Percentiles rank a stretch among this genome's conserved stretches.
These are phyloP conservation scores for Paraconiothyrium brasiliense DNA, from an alignment of 2,329 filamentous ascomycete species.

Conservation along the genomic window DNA sequence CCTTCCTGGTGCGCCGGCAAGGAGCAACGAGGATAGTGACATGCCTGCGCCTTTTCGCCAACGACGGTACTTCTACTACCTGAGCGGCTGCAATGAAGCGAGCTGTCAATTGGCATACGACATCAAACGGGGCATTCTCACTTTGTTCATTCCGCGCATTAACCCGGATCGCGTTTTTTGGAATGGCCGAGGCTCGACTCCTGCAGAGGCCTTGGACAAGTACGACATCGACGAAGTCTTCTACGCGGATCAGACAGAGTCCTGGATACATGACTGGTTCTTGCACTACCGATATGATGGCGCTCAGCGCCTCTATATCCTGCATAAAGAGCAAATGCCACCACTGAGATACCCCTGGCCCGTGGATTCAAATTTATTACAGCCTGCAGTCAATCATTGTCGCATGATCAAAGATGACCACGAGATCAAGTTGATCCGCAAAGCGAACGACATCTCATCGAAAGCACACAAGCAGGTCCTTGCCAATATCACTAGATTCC, in stretches of 20 bases:
- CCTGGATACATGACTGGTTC: slow-evolving; percentile 44
- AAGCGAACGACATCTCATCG: slow-evolving; percentile 82
- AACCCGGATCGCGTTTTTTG: slow-evolving; percentile 70
- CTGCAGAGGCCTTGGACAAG: slow-evolving; percentile 67
- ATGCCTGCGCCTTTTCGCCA: slow-evolving; percentile 66
- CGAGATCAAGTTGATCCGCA: slow-evolving; percentile 81
- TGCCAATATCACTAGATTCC: slow-evolving; percentile 67
- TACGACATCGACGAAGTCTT: slow-evolving; percentile 77
- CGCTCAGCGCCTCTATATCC: slow-evolving; percentile 42
- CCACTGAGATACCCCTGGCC: slow-evolving; percentile 19
- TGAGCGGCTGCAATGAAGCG: slow-evolving; percentile 62
- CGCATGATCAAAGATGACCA: slow-evolving; percentile 85
- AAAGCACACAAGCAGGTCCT: slow-evolving; percentile 79
- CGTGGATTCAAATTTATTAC: slow-evolving; percentile 58
- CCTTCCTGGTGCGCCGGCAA: slow-evolving; percentile 61
- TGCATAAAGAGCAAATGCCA: slow-evolving; percentile 41
- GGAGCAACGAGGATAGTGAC: slow-evolving; percentile 67
- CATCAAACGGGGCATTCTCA: slow-evolving; percentile 68
- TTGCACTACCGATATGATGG: slow-evolving; percentile 25
- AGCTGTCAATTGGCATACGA: slow-evolving; percentile 68
- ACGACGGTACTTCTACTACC: slow-evolving; percentile 69
- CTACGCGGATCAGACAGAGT: slow-evolving; percentile 54
- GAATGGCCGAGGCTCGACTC: slow-evolving; percentile 69
- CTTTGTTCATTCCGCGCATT: slow-evolving; percentile 77
- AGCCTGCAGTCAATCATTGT: slow-evolving; percentile 77